Conservation (phyloP, 78 protist genomes). For the Acrasis kona region DNA sequence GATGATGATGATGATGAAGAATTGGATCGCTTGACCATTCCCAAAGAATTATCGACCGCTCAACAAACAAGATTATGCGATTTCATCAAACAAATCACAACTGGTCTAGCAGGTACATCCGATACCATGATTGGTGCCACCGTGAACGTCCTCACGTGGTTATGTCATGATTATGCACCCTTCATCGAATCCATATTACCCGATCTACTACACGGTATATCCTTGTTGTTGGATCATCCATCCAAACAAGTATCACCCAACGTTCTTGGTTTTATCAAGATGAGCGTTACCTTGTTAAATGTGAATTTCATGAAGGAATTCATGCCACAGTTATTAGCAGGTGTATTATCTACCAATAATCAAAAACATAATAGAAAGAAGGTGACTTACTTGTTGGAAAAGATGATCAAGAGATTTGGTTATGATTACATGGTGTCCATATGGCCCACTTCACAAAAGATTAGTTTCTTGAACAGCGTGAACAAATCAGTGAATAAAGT, state of each 20-base stretch:
- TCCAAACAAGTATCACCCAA: not conserved
- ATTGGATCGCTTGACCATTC: not conserved
- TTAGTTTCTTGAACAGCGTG: not conserved
- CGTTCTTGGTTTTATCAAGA: not conserved
- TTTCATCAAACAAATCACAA: not conserved
- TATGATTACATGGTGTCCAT: too few relatives aligned
- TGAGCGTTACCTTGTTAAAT: not conserved
- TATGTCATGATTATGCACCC: not conserved
- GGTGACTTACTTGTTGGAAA: too few relatives aligned
- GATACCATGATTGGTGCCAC: not conserved
- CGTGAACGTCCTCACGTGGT: not conserved
- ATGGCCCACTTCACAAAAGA: too few relatives aligned
- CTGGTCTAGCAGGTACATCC: not conserved
- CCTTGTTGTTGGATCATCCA: not conserved
- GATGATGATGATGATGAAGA: too few relatives aligned
- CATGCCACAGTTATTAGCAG: not conserved
- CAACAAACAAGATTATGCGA: not conserved
- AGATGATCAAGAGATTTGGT: too few relatives aligned
- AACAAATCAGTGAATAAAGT: not conserved
- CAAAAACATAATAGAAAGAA: too few relatives aligned
- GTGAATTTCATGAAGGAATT: not conserved
- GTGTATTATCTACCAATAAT: not conserved
- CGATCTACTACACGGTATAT: not conserved
- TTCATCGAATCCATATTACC: not conserved
- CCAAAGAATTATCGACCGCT: not conserved